Evolutionary conservation across 768 basidiomycete genomes (phyloP).

Genomic region (Clitopilus passeckerianus): DNA sequence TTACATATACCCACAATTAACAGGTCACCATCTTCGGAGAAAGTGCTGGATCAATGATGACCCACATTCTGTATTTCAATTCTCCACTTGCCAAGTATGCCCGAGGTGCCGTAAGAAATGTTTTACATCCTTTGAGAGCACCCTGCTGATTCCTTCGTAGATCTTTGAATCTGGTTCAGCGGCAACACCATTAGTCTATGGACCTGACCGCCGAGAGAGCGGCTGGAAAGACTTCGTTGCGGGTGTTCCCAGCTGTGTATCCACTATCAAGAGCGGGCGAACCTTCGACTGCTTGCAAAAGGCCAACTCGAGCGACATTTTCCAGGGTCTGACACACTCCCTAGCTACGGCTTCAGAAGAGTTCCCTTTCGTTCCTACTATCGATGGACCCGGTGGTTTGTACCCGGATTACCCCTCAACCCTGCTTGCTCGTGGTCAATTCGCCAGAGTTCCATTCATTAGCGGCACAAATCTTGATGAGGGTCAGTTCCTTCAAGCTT

Average conservation of each 20-base stretch:
- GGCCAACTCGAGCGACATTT: slow-evolving; percentile 22
- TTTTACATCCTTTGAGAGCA: background rate
- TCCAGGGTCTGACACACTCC: slow-evolving; percentile 19
- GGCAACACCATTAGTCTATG: slow-evolving; percentile 21
- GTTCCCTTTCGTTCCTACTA: slow-evolving; percentile 29
- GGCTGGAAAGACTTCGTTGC: slow-evolving; percentile 23
- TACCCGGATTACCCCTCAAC: slow-evolving; percentile 31
- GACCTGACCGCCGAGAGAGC: slow-evolving; percentile 19
- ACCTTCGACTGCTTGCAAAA: slow-evolving; percentile 25
- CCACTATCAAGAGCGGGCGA: slow-evolving; percentile 18
- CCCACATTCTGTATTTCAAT: slow-evolving; percentile 30
- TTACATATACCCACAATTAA: background rate
- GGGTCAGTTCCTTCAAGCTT: slow-evolving; percentile 18
- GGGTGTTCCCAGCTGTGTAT: slow-evolving; percentile 21
- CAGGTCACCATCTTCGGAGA: slow-evolving; percentile 43
- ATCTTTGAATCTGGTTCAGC: slow-evolving; percentile 39
- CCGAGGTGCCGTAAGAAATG: slow-evolving; percentile 25
- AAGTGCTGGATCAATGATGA: slow-evolving; percentile 42
- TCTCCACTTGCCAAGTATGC: slow-evolving; percentile 19
- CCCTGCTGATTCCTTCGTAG: slow-evolving; percentile 13
- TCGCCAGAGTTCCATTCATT: slow-evolving; percentile 37
- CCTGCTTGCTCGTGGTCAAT: slow-evolving; percentile 25
- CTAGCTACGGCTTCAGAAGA: slow-evolving; percentile 14
- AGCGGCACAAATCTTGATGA: slow-evolving; percentile 42
- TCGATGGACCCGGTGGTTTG: slow-evolving; percentile 35